Conservation (phyloP, 1,139 yeast genomes). For the Saccharomyces hybrid region DNA sequence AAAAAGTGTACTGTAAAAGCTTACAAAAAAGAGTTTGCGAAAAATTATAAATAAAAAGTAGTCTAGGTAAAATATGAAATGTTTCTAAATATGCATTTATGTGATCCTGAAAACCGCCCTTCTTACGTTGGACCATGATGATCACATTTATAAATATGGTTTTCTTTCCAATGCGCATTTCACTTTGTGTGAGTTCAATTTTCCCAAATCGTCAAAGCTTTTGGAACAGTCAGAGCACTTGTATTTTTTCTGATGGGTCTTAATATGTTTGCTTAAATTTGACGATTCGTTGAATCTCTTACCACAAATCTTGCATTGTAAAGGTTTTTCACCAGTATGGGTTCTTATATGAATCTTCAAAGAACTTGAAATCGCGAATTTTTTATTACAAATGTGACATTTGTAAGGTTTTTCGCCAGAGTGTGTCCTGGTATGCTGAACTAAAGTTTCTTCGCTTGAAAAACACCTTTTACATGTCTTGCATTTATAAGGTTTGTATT, state of each 20-base stretch:
- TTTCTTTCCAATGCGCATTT: constrained; percentile 6
- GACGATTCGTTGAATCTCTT: constrained; percentile 85
- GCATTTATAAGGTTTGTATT: constrained; percentile 71
- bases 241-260: constrained; percentile 48
- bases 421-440: constrained; percentile 71
- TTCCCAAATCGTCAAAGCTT: constrained; percentile 37
- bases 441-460: constrained; percentile 47
- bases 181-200: constrained; percentile 12
- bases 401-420: constrained; percentile 81
- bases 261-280: constrained; percentile 82
- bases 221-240: constrained; percentile 47
- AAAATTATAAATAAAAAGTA: not conserved
- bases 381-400: constrained; percentile 60
- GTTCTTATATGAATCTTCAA: constrained; percentile 62
- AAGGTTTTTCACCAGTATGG: constrained; percentile 91
- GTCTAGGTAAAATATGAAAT: not conserved
- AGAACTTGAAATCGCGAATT: constrained; percentile 53
- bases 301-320: constrained; percentile 74
- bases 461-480: constrained; percentile 58
- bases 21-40: not conserved
- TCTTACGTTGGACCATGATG: not conserved
- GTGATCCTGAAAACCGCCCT: not conserved
- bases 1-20: not conserved
- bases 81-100: not conserved
- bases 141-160: not conserved